These are phyloP conservation scores for Xylaria sp. DNA, from an alignment of 495 filamentous ascomycete genomes.

Conservation along the genomic window DNA sequence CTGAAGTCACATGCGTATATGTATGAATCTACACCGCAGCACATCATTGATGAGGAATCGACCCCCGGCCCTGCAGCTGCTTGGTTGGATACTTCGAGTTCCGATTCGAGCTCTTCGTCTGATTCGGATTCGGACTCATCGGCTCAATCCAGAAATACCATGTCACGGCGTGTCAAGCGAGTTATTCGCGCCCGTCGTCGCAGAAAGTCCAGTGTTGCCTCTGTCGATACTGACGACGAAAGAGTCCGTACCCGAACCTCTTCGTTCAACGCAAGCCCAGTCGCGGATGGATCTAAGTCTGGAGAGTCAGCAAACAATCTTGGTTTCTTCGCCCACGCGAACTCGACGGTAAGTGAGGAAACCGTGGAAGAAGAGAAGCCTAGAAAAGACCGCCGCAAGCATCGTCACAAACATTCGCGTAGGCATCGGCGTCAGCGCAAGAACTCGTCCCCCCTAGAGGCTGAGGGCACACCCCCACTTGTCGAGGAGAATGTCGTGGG, in stretches of 20 bases:
- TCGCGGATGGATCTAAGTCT: conserved; percentile 38
- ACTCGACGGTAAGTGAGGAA: conserved; percentile 43
- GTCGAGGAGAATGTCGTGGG: conserved; percentile 43
- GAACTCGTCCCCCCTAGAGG: conserved; percentile 27
- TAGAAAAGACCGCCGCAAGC: conserved; percentile 39
- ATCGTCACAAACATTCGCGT: conserved; percentile 38
- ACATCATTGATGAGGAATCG: conserved; percentile 87
- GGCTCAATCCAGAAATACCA: conserved; percentile 70
- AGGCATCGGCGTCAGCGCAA: conserved; percentile 48
- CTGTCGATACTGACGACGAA: conserved; percentile 60
- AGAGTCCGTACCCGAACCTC: conserved; percentile 42
- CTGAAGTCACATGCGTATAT: conserved; percentile 91
- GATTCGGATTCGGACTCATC: conserved; percentile 72
- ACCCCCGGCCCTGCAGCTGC: conserved; percentile 84
- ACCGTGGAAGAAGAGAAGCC: conserved; percentile 49
- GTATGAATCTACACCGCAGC: conserved; percentile 87
- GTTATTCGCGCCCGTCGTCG: conserved; percentile 70
- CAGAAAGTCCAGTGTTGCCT: conserved; percentile 77
- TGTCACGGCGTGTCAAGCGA: conserved; percentile 74
- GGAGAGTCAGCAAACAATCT: conserved; percentile 43
- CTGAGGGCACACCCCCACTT: conserved; percentile 30
- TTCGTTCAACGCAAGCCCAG: conserved; percentile 45
- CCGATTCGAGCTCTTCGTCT: conserved; percentile 64
- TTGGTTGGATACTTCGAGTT: conserved; percentile 76
- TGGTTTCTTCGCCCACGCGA: conserved; percentile 34